phyloP scores from a whole-genome alignment of 208 protist genomes.

The Tritrichomonas foetus region DNA sequence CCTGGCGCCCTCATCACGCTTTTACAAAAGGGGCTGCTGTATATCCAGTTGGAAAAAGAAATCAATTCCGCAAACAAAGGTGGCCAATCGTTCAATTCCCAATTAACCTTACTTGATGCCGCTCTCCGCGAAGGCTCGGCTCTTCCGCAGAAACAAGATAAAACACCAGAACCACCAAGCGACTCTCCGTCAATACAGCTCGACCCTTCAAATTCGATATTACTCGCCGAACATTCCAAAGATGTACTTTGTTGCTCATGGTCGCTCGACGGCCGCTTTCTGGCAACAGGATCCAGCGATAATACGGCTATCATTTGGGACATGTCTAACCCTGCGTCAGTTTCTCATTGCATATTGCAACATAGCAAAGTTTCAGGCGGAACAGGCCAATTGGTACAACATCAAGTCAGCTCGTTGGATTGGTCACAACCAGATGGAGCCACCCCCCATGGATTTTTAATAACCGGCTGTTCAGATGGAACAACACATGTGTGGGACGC shows the following conservation, averaged over 20 bases:
- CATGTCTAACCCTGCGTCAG: neutral
- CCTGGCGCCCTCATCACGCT: constrained; percentile 6
- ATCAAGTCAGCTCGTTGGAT: neutral
- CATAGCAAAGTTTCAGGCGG: neutral
- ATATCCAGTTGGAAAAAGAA: neutral
- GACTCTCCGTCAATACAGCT: neutral
- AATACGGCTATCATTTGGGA: constrained; percentile 21
- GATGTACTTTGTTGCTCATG: constrained; percentile 15
- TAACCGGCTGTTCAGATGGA: neutral
- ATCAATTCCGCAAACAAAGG: neutral
- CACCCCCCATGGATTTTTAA: neutral
- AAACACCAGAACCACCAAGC: neutral
- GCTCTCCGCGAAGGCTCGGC: neutral
- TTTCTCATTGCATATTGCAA: neutral
- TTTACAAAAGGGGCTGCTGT: constrained; percentile 33
- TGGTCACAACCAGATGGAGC: neutral
- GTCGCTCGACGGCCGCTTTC: neutral
- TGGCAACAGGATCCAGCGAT: neutral
- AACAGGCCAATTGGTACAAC: neutral
- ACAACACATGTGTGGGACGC: neutral
- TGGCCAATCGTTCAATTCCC: neutral
- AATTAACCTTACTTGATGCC: constrained; percentile 17
- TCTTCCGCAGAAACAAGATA: neutral
- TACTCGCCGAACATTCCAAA: neutral
- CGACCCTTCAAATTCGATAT: neutral